A percentile compares a stretch with the other conserved stretches of the same genome.
These are phyloP conservation scores for Suillus weaverae DNA, from an alignment of 768 basidiomycete species.

Conservation along the genomic window DNA sequence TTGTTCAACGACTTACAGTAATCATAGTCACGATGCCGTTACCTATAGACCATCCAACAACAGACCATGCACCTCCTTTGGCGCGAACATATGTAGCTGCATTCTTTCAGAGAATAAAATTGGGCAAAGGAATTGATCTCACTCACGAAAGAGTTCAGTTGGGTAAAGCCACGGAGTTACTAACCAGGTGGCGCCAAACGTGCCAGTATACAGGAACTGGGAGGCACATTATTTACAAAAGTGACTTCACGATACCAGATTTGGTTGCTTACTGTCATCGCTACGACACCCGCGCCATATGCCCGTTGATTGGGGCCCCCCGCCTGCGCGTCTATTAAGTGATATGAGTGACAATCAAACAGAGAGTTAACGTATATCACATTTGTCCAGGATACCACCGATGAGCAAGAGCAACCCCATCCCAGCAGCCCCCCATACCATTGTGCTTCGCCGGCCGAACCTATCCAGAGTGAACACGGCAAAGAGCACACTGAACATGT, in stretches of 20 bases:
- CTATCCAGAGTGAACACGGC: slow-evolving; percentile 13
- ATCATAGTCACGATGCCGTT: slow-evolving; percentile 13
- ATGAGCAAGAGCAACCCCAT: slow-evolving; percentile 5
- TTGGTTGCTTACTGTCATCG: neutral
- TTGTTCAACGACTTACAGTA: slow-evolving; percentile 1
- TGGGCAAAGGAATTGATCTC: neutral
- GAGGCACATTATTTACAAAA: neutral
- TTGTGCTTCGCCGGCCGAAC: slow-evolving; percentile 8
- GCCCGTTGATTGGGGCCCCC: slow-evolving; percentile 4
- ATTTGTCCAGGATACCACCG: slow-evolving; percentile 11
- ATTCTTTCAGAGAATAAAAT: neutral
- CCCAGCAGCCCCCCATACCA: slow-evolving; percentile 11
- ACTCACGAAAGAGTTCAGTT: slow-evolving; percentile 13
- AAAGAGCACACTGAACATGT: slow-evolving; percentile 13
- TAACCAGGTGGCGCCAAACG: slow-evolving; percentile 12
- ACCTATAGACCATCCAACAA: slow-evolving; percentile 10
- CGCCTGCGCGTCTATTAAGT: slow-evolving; percentile 4
- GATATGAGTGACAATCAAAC: neutral
- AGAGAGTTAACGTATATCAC: neutral
- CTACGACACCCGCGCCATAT: neutral
- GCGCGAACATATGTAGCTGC: slow-evolving; percentile 7
- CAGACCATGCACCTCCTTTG: slow-evolving; percentile 10
- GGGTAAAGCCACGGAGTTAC: slow-evolving; percentile 14
- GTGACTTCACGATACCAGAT: neutral
- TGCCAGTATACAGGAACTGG: slow-evolving; percentile 14